Evolutionary conservation across 768 basidiomycete genomes (phyloP), one percentile per base, ranked within the genome.

Genomic region (Tylopilus felleus): DNA sequence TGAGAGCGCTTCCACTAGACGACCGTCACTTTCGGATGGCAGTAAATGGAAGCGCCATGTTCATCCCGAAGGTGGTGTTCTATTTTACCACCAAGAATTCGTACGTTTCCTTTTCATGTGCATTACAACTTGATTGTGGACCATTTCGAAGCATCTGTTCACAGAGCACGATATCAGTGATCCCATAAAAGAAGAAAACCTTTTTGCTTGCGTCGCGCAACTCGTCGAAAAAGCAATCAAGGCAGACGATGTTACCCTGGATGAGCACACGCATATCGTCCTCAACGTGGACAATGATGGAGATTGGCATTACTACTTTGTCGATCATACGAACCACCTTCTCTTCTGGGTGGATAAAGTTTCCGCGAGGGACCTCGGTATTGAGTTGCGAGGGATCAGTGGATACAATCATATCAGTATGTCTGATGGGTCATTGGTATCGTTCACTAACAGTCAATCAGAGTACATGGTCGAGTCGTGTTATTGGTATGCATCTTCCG

Each of bases 231-330:
- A 39, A 31, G 61, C 57, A 0, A 29, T 47, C 7, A 5, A 22
- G 5, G 43, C 23, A 12, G 1, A 8, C 0, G 40, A 33, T 19
- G 53, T 49, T 29, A 47, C 38, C 23, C 21, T 60, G 5, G 57
- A 61, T 13, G 49, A 55, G 2, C 33, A 55, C 39, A 47, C 47
- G 14, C 56, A 61, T 27, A 36, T 60, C 5, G 60, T 62, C 10
- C 16, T 58, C 9, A 55, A 60, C 8, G 40, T 63, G 29, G 51
- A 56, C 8, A 33, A 43, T 6, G 4, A 2, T n/a, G 21, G 8
- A 8, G 1, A 1, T 21, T 63, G 61, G 42, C 14, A 19, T n/a
- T 64, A 61, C 44, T 56, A 62, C 33, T 61, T 62, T 35, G 60
- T 56, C 17, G 61, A 61, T 47, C 61, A 61, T 31, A 40, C 17